Evolutionary conservation across 768 basidiomycete species (phyloP).

Genomic region (Phaeotremella fagi): DNA sequence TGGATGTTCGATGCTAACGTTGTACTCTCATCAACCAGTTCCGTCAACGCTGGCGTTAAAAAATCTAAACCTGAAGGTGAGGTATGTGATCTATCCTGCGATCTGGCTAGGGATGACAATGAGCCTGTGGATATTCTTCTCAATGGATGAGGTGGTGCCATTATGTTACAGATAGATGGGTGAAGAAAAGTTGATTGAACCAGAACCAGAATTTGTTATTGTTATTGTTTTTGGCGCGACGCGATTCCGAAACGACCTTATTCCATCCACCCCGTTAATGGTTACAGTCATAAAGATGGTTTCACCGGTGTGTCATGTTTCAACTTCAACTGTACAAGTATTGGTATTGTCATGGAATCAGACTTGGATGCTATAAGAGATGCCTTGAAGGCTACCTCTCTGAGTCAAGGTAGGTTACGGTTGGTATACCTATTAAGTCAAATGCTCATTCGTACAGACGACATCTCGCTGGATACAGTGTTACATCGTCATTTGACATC

Average conservation of each 20-base stretch:
- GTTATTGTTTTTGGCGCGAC: neutral
- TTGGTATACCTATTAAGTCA: neutral
- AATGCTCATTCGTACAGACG: neutral
- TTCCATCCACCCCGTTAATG: too few species aligned
- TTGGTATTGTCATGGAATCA: neutral
- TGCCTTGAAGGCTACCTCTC: too few species aligned
- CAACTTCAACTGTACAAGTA: too few species aligned
- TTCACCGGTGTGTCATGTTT: too few species aligned
- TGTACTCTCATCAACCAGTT: constrained; percentile 84
- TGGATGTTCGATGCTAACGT: constrained; percentile 70
- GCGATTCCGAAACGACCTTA: too few species aligned
- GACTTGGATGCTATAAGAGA: too few species aligned
- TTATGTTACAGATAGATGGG: neutral
- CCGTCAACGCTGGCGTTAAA: constrained; percentile 73
- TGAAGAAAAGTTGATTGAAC: neutral
- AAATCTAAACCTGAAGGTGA: constrained; percentile 81
- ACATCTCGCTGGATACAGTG: constrained; percentile 2
- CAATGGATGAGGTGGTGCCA: constrained; percentile 56
- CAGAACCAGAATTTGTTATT: neutral
- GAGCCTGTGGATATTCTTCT: constrained; percentile 88
- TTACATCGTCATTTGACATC: constrained; percentile 3
- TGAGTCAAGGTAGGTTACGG: neutral
- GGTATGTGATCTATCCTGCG: constrained; percentile 55
- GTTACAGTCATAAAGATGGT: too few species aligned
- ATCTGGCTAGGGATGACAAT: constrained; percentile 75